phyloP scores from a whole-genome alignment of 1,284 basidiomycete genomes.

The Boletus albobrunnescens region DNA sequence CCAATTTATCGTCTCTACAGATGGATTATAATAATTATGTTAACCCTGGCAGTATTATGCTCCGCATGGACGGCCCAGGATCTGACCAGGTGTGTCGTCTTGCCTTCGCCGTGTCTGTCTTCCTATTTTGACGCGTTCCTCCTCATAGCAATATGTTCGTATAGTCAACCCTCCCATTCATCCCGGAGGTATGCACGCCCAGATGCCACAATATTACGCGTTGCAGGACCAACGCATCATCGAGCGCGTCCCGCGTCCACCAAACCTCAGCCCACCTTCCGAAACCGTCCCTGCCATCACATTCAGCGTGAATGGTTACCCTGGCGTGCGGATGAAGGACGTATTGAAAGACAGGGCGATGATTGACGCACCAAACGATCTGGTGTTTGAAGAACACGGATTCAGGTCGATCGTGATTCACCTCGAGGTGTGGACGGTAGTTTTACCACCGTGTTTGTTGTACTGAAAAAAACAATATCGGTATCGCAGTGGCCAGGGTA shows the following conservation, averaged over 20 bases:
- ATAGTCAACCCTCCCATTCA: slow-evolving; percentile 21
- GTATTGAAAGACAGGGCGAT: slow-evolving; percentile 7
- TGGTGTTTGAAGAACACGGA: slow-evolving; percentile 15
- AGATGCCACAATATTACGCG: slow-evolving; percentile 23
- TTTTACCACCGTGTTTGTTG: neutral
- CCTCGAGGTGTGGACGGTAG: slow-evolving; percentile 16
- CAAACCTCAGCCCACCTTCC: slow-evolving; percentile 11
- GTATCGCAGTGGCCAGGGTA: slow-evolving; percentile 30
- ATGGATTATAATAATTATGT: neutral
- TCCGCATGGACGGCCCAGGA: slow-evolving; percentile 1
- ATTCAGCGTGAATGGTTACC: slow-evolving; percentile 19
- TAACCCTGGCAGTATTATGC: neutral
- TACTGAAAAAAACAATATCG: slow-evolving; percentile 1
- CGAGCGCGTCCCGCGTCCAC: slow-evolving; percentile 23
- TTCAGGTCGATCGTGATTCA: slow-evolving; percentile 24
- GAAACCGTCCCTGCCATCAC: slow-evolving; percentile 20
- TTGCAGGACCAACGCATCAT: slow-evolving; percentile 20
- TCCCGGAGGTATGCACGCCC: slow-evolving; percentile 10
- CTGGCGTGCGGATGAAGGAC: slow-evolving; percentile 23
- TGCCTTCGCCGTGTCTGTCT: neutral
- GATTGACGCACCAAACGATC: slow-evolving; percentile 22
- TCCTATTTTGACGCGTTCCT: slow-evolving; percentile 1
- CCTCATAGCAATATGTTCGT: slow-evolving; percentile 21
- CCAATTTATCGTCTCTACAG: too few relatives aligned
- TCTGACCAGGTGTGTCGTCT: slow-evolving; percentile 8